A percentile compares a stretch with the other conserved stretches of the same genome.
Conservation (phyloP, 2,329 filamentous ascomycete species). For the Hymenoscyphus repandus region DNA sequence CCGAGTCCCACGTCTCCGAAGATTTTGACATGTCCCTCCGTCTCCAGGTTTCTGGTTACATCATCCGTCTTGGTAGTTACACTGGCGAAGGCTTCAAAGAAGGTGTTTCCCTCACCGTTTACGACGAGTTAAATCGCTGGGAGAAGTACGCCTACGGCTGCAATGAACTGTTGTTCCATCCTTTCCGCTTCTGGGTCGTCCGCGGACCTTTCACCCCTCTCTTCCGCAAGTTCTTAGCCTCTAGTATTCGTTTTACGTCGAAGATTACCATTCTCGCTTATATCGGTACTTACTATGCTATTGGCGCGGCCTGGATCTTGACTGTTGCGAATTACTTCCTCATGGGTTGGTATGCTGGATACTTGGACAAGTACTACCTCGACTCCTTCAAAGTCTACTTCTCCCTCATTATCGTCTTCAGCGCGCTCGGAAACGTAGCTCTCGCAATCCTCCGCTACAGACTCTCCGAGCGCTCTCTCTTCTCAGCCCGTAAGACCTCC, state of each 20-base stretch:
- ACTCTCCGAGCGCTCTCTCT: slow-evolving; percentile 46
- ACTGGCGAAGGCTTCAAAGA: slow-evolving; percentile 66
- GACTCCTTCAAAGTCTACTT: slow-evolving; percentile 61
- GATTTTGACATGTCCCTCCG: slow-evolving; percentile 73
- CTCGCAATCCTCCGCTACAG: slow-evolving; percentile 60
- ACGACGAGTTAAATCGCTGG: slow-evolving; percentile 67
- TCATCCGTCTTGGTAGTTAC: slow-evolving; percentile 64
- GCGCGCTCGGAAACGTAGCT: slow-evolving; percentile 40
- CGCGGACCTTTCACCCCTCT: slow-evolving; percentile 60
- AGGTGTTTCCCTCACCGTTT: slow-evolving; percentile 66
- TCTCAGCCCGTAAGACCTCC: slow-evolving; percentile 29
- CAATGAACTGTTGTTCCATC: slow-evolving; percentile 66
- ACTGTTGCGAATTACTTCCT: slow-evolving; percentile 66
- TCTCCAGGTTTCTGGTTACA: slow-evolving; percentile 63
- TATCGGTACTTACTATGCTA: slow-evolving; percentile 57
- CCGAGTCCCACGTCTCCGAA: slow-evolving; percentile 68
- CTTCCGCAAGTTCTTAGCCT: slow-evolving; percentile 54
- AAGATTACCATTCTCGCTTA: slow-evolving; percentile 69
- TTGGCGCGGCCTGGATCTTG: slow-evolving; percentile 60
- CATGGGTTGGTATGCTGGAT: slow-evolving; percentile 64
- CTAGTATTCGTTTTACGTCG: slow-evolving; percentile 56
- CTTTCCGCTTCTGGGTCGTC: slow-evolving; percentile 54
- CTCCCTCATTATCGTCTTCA: slow-evolving; percentile 61
- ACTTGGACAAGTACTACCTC: slow-evolving; percentile 61
- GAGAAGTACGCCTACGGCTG: slow-evolving; percentile 70